phyloP scores from a whole-genome alignment of 164 flowering plant genomes.

The Piper longum region DNA sequence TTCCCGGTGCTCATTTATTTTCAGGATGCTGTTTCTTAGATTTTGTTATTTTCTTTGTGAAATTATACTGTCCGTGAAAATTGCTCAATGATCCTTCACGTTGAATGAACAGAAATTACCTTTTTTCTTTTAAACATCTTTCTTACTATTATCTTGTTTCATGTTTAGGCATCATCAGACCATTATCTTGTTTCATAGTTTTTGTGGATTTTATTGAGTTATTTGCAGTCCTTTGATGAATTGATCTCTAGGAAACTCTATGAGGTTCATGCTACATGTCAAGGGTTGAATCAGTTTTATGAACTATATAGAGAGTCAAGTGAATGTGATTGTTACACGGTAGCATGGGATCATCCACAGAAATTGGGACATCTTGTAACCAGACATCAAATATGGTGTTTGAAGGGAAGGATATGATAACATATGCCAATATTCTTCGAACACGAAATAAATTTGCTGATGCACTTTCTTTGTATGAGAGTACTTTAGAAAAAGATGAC shows the following conservation, averaged over 20 bases:
- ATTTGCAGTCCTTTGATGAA: background rate
- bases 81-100: too few relatives aligned
- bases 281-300: conserved; percentile 33
- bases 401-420: conserved; percentile 73
- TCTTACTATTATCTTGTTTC: too few relatives aligned
- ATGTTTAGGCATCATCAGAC: too few relatives aligned
- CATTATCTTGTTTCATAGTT: background rate
- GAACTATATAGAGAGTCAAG: conserved; percentile 19
- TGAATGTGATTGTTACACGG: conserved; percentile 35
- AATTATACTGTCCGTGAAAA: too few relatives aligned
- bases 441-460: conserved; percentile 87
- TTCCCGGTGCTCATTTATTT: too few relatives aligned
- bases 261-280: conserved; percentile 22
- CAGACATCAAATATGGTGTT: conserved; percentile 25
- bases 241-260: conserved; percentile 15
- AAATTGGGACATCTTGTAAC: conserved; percentile 18
- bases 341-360: conserved; percentile 22
- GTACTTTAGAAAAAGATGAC: conserved; percentile 51
- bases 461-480: conserved; percentile 71
- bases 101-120: too few relatives aligned
- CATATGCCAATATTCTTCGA: conserved; percentile 86
- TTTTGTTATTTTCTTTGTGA: too few relatives aligned
- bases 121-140: too few relatives aligned
- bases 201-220: background rate
- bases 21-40: too few relatives aligned